Base-by-base conservation (phyloP, 345 rosid species). In the Erysimum cheiranthoides region DNA sequence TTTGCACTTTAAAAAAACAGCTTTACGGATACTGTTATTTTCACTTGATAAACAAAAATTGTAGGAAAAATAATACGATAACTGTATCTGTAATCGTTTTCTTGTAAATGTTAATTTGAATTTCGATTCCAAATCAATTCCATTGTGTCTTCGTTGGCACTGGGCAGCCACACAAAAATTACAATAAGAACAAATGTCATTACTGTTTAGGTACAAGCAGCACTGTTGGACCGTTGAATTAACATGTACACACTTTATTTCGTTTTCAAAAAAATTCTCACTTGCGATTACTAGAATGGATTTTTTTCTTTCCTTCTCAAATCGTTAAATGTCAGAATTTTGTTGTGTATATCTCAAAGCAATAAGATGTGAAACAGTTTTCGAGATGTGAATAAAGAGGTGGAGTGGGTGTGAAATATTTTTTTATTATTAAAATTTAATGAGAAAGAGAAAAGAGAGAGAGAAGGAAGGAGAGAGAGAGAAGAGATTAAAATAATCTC, bases 221-320 rank as follows among this genome's bases (percentile, higher is more conserved):
- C 36, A 69, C 63, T 54, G 53, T 0, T 56, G 63, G 59, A 53
- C 30, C 52, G 62, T 56, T 69, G 73, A 69, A 69, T 53, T 52
- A 5, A n/a, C 1, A 2, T 54, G 54, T 30, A 28, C 3, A 25
- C 57, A 16, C 40, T 25, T 52, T 68, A 7, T 34, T 39, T 8
- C 27, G 5, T 13, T 39, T 61, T 27, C 10, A 31, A 12, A 31
- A 16, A 21, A 17, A 0, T 34, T 34, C 4, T 59, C 43, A 9
- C 43, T 35, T 59, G 28, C 50, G 1, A 10, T 61, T 32, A 39
- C 61, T 57, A 38, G 40, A 38, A 38, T 38, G 10, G 3, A 38
- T 10, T 38, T 10, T 38, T 10, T 38, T 38, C 34, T 32, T 32
- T 32, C 4, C 34, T 32, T 32, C 6, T 32, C 21, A n/a, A n/a